These are phyloP conservation scores for Suillus subalutaceus DNA, from an alignment of 768 basidiomycete genomes.

Conservation along the genomic window DNA sequence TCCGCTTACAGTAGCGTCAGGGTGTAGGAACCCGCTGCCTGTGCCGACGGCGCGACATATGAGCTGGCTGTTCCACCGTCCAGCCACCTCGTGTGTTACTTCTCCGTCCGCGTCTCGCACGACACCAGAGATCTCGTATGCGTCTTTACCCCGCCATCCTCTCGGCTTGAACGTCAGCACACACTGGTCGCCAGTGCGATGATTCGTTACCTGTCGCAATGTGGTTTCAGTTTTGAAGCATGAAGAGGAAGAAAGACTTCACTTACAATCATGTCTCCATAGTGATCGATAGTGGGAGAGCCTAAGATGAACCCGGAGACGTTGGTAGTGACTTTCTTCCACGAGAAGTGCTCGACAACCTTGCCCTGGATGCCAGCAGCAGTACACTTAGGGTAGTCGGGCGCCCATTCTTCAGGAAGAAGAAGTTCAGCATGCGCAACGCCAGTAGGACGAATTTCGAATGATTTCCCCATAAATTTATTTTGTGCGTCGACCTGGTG, in stretches of 20 bases:
- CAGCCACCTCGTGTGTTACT: constrained; percentile 86
- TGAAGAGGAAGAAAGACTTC: background rate
- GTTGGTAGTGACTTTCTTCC: constrained; percentile 93
- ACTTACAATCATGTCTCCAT: constrained; percentile 92
- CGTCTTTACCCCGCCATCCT: constrained; percentile 91
- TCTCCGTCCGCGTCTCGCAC: constrained; percentile 69
- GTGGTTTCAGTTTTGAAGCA: constrained; percentile 1
- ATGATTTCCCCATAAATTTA: constrained; percentile 94
- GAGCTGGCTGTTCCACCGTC: constrained; percentile 94
- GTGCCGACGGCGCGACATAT: constrained; percentile 77
- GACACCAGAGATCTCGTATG: constrained; percentile 88
- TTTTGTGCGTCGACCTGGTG: constrained; percentile 91
- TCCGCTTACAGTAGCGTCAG: constrained; percentile 63
- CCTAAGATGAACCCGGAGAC: constrained; percentile 95
- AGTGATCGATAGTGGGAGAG: constrained; percentile 85
- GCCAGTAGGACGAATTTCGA: constrained; percentile 96
- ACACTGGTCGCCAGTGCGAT: constrained; percentile 86
- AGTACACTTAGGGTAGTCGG: constrained; percentile 62
- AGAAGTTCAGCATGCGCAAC: constrained; percentile 86
- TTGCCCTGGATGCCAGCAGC: constrained; percentile 46
- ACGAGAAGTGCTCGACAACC: constrained; percentile 88
- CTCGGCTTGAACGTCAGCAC: constrained; percentile 94
- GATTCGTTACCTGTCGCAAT: constrained; percentile 70
- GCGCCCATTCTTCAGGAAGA: constrained; percentile 67
- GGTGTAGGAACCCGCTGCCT: constrained; percentile 62